Evolutionary conservation across 2,329 filamentous ascomycete species (phyloP).

Genomic region (Colletotrichum lupini): DNA sequence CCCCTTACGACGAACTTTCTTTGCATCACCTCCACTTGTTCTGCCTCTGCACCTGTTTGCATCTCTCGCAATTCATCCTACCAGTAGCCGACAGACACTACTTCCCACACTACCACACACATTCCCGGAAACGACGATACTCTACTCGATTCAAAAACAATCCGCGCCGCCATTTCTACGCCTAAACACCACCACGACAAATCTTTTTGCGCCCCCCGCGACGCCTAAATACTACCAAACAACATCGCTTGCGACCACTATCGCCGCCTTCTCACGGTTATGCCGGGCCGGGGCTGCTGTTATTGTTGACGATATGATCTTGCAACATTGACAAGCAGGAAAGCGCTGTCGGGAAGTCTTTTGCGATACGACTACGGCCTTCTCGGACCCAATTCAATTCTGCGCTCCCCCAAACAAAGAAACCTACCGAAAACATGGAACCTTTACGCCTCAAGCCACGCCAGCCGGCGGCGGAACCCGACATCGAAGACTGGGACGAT

Average conservation of each 20-base stretch:
- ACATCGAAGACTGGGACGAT: slow-evolving; percentile 83
- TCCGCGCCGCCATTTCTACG: slow-evolving; percentile 27
- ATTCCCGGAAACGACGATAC: slow-evolving; percentile 34
- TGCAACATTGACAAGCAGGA: slow-evolving; percentile 35
- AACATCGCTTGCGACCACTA: slow-evolving; percentile 14
- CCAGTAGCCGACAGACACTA: slow-evolving; percentile 30
- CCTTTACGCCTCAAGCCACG: slow-evolving; percentile 64
- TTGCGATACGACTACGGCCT: slow-evolving; percentile 11
- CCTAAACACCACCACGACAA: slow-evolving; percentile 21
- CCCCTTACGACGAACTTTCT: slow-evolving; percentile 22
- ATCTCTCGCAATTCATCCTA: slow-evolving; percentile 32
- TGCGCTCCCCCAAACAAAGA: slow-evolving; percentile 17
- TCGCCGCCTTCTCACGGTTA: slow-evolving; percentile 22
- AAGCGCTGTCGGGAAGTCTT: slow-evolving; percentile 34
- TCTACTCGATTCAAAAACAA: slow-evolving; percentile 31
- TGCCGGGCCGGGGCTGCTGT: slow-evolving; percentile 33
- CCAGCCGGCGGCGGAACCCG: slow-evolving; percentile 63
- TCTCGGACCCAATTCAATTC: slow-evolving; percentile 15
- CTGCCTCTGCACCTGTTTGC: slow-evolving; percentile 33
- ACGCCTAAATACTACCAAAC: slow-evolving; percentile 2
- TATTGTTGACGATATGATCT: slow-evolving; percentile 40
- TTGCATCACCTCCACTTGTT: slow-evolving; percentile 31
- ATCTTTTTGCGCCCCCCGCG: slow-evolving; percentile 11
- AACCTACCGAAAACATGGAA: slow-evolving; percentile 57
- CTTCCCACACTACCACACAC: slow-evolving; percentile 7